phyloP scores from a whole-genome alignment of 2,329 filamentous ascomycete genomes.

The Paraphoma sp. region DNA sequence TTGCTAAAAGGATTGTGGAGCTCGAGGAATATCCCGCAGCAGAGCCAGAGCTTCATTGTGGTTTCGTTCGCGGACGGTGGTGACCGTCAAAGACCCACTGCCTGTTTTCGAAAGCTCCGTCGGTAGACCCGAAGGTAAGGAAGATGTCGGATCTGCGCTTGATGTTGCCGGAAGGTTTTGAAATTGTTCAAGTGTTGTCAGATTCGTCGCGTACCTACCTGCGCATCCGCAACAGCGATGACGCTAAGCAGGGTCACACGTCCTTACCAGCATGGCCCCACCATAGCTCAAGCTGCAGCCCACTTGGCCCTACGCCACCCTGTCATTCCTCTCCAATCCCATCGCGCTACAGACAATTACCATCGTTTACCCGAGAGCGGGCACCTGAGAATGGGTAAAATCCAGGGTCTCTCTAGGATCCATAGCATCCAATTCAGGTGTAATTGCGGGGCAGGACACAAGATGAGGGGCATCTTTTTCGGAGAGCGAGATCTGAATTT shows the following conservation, averaged over 20 bases:
- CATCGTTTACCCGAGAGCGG: slow-evolving; percentile 15
- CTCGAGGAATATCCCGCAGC: slow-evolving; percentile 25
- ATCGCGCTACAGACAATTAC: slow-evolving; percentile 3
- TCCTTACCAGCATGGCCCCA: slow-evolving; percentile 26
- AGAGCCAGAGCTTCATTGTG: slow-evolving; percentile 27
- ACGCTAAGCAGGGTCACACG: slow-evolving; percentile 2
- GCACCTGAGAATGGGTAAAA: slow-evolving; percentile 11
- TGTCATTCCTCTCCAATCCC: slow-evolving; percentile 24
- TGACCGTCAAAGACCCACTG: neutral
- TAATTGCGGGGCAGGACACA: slow-evolving; percentile 29
- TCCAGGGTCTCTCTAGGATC: slow-evolving; percentile 13
- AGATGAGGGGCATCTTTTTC: slow-evolving; percentile 26
- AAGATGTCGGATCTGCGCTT: neutral
- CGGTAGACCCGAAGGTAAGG: neutral
- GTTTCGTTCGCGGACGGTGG: neutral
- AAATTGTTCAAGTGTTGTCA: neutral
- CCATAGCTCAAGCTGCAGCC: slow-evolving; percentile 29
- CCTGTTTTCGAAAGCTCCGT: neutral
- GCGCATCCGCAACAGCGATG: neutral
- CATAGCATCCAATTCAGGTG: slow-evolving; percentile 19
- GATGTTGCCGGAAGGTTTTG: neutral
- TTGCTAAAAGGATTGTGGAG: slow-evolving; percentile 20
- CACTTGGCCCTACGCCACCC: slow-evolving; percentile 24
- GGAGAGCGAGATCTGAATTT: slow-evolving; percentile 9
- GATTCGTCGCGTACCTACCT: neutral